Conservation (phyloP, 257 asterid genomes). For the Haberlea rhodopensis region DNA sequence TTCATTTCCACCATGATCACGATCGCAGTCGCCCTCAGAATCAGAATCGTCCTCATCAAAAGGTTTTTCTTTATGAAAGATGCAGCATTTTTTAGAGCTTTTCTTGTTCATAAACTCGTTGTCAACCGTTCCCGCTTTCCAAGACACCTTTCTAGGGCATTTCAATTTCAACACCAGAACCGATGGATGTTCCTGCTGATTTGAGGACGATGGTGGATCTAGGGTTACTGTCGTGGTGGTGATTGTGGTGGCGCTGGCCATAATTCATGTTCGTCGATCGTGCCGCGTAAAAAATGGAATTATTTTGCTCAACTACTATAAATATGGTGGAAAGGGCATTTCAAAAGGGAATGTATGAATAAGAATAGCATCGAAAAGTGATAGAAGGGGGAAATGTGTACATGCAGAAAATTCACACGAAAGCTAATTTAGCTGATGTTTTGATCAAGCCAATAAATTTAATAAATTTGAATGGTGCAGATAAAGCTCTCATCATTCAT, state of each 20-base stretch:
- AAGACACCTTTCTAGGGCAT: constrained; percentile 53
- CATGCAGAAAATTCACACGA: no score
- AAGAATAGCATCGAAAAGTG: no score
- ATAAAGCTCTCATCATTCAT: no score
- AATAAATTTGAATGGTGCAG: no score
- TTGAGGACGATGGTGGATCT: constrained; percentile 42
- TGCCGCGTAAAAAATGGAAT: no score
- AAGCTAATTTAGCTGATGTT: no score
- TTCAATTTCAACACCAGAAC: constrained; percentile 48
- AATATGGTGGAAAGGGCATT: constrained; percentile 38
- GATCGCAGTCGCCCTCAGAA: constrained; percentile 45
- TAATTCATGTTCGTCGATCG: constrained; percentile 2
- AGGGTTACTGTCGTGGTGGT: constrained; percentile 43
- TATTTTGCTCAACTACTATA: neutral
- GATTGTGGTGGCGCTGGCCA: constrained; percentile 43
- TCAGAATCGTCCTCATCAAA: constrained; percentile 90
- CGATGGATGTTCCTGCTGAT: constrained; percentile 41
- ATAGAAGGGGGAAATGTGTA: no score
- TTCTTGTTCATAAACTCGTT: constrained; percentile 88
- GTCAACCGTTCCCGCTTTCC: constrained; percentile 79
- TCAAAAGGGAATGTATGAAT: no score
- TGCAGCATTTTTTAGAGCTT: constrained; percentile 88
- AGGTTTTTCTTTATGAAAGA: constrained; percentile 81
- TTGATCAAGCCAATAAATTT: no score
- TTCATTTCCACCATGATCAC: constrained; percentile 23